Conservation (phyloP, 2,329 filamentous ascomycete genomes). For the Talaromyces funiculosus region DNA sequence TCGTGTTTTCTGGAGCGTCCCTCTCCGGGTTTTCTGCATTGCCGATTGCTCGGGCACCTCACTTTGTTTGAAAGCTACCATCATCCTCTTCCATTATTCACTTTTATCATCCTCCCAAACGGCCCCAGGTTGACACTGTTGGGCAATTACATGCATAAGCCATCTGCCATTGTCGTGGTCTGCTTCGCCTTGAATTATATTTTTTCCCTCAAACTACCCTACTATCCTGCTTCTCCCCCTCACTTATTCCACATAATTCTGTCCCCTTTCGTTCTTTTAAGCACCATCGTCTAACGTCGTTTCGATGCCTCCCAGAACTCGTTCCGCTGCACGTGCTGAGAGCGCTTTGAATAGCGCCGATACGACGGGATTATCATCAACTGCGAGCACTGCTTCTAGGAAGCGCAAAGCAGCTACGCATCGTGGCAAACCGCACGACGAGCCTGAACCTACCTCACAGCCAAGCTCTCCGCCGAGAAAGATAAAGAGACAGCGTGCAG, state of each 20-base stretch:
- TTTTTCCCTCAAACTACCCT: too few relatives aligned
- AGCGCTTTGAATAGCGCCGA: constrained; percentile 32
- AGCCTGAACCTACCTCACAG: constrained; percentile 29
- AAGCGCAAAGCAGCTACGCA: constrained; percentile 69
- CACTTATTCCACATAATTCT: neutral
- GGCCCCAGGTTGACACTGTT: neutral
- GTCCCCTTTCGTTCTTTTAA: neutral
- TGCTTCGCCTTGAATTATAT: neutral
- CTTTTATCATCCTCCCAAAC: neutral
- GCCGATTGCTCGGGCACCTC: constrained; percentile 7
- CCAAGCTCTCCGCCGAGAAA: constrained; percentile 46
- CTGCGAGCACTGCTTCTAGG: constrained; percentile 49
- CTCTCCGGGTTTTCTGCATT: neutral
- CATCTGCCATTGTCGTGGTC: neutral
- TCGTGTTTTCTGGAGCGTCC: neutral
- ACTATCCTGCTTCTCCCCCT: neutral
- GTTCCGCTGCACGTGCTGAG: constrained; percentile 72
- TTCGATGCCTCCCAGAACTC: constrained; percentile 96
- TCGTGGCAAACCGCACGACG: constrained; percentile 42
- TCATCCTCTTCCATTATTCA: neutral
- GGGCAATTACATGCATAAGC: neutral
- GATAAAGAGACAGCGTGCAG: constrained; percentile 66
- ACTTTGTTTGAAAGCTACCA: neutral
- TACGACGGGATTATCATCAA: constrained; percentile 36
- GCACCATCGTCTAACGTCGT: constrained; percentile 36